Conservation (phyloP, 192 early-diverging fungal genomes). For the Backusella psychrophila region DNA sequence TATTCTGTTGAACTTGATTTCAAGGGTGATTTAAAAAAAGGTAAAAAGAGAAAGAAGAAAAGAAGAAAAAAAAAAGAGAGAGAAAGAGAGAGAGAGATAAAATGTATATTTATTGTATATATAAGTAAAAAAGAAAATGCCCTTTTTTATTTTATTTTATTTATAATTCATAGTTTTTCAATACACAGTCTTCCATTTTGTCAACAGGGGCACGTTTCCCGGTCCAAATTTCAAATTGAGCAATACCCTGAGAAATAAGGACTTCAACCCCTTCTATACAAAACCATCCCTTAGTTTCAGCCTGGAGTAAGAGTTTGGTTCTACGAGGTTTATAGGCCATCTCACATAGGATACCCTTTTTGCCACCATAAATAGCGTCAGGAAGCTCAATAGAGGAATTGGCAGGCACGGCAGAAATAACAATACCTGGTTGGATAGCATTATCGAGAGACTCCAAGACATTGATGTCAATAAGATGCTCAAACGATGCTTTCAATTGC, state of each 20-base stretch:
- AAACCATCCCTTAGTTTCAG: constrained; percentile 56
- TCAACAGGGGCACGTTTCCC: constrained; percentile 54
- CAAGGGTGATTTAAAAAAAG: too few species aligned
- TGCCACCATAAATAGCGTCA: constrained; percentile 47
- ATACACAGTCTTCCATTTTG: constrained; percentile 50
- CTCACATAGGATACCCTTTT: constrained; percentile 78
- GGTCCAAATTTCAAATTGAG: constrained; percentile 91
- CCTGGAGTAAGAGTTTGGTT: constrained; percentile 73
- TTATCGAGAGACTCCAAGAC: constrained; percentile 45
- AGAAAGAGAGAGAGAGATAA: too few species aligned
- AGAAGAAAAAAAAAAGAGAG: too few species aligned
- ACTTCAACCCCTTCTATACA: constrained; percentile 85
- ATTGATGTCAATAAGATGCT: constrained; percentile 46
- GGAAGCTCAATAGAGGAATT: constrained; percentile 57
- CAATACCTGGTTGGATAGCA: constrained; percentile 46
- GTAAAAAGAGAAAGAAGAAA: too few species aligned
- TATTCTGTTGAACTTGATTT: too few species aligned
- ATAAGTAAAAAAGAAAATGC: not conserved
- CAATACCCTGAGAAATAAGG: constrained; percentile 88
- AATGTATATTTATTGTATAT: not conserved
- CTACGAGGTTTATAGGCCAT: constrained; percentile 91
- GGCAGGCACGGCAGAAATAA: constrained; percentile 84
- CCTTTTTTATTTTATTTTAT: not conserved
- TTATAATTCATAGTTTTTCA: constrained; percentile 38
- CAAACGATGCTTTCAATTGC: constrained; percentile 59